Evolutionary conservation across 2,329 filamentous ascomycete genomes (phyloP).

Genomic region (Colletotrichum theobromicola): DNA sequence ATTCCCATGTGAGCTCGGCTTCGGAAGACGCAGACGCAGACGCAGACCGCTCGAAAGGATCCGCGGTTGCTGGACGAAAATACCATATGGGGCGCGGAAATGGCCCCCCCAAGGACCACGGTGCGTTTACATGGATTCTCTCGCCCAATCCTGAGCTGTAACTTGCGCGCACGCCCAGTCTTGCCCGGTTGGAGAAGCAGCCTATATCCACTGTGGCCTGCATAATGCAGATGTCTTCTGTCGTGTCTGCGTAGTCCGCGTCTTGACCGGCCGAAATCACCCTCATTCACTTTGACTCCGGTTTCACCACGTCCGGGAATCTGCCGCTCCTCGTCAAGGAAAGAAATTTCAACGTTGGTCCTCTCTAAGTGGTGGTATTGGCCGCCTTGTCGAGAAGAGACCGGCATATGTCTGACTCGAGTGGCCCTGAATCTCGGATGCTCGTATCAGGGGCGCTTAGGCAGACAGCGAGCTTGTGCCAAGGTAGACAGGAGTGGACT

Average conservation of each 20-base stretch:
- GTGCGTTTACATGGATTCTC: background rate
- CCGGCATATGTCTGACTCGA: background rate
- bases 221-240: conserved; percentile 10
- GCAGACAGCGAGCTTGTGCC: background rate
- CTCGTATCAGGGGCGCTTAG: conserved; percentile 4
- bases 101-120: background rate
- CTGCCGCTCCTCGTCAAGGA: background rate
- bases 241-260: background rate
- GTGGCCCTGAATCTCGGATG: background rate
- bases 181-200: background rate
- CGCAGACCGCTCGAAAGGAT: conserved; percentile 6
- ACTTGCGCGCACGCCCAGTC: background rate
- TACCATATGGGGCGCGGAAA: background rate
- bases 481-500: background rate
- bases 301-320: background rate
- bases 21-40: background rate
- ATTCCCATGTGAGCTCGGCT: background rate
- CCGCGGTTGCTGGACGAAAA: background rate
- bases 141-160: conserved; percentile 1
- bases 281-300: background rate
- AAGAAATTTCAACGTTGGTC: background rate
- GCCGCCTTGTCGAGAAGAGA: background rate
- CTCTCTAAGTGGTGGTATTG: background rate
- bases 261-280: background rate
- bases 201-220: conserved; percentile 9